phyloP scores from a whole-genome alignment of 2,329 filamentous ascomycete species.

The Trichoderma sp. region DNA sequence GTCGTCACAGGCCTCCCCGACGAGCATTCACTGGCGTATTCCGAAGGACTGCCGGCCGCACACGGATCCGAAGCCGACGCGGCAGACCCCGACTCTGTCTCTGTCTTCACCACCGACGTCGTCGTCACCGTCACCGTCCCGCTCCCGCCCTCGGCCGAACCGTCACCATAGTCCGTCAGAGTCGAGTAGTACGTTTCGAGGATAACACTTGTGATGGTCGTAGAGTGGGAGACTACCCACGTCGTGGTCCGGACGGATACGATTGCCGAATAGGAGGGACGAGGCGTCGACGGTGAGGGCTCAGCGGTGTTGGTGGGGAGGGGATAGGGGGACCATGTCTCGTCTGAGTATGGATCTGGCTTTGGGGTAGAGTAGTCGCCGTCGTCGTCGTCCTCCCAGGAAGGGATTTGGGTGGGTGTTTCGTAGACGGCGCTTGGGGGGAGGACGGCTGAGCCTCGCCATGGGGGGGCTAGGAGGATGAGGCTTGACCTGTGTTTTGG shows the following conservation, averaged over 20 bases:
- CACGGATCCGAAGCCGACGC: neutral
- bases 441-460: constrained; percentile 2
- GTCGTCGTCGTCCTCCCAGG: neutral
- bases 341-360: constrained; percentile 4
- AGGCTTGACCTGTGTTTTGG: neutral
- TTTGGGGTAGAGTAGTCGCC: constrained; percentile 2
- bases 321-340: constrained; percentile 3
- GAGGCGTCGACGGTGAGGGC: neutral
- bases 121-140: neutral
- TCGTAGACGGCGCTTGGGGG: constrained; percentile 3
- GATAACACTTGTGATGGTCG: constrained; percentile 20
- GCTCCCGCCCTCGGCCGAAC: neutral
- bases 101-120: neutral
- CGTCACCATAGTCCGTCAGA: neutral
- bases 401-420: neutral
- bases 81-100: neutral
- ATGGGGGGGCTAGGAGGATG: neutral
- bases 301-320: neutral
- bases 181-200: constrained; percentile 19
- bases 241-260: constrained; percentile 13
- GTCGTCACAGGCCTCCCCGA: neutral
- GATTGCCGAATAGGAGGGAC: constrained; percentile 14
- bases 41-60: neutral
- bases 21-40: constrained; percentile 12
- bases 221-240: constrained; percentile 18